Conservation (phyloP, 768 basidiomycete genomes). For the Leccinum barrowsii region DNA sequence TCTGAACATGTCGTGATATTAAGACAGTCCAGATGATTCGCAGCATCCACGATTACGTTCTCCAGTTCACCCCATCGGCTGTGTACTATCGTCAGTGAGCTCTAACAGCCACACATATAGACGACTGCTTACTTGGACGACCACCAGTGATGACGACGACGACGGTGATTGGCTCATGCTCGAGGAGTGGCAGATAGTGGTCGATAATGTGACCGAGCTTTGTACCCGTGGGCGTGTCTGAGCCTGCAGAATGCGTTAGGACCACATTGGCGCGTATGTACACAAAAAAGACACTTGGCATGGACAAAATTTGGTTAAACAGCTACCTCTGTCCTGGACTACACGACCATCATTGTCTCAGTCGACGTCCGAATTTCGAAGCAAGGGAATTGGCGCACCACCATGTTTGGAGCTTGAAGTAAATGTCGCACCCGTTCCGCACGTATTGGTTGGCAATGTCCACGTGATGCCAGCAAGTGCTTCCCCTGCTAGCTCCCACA, state of each 20-base stretch:
- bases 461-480: slow-evolving; percentile 39
- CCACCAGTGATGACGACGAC: too few relatives aligned
- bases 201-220: slow-evolving; percentile 32
- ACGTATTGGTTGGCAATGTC: slow-evolving; percentile 33
- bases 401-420: slow-evolving; percentile 33
- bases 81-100: too few relatives aligned
- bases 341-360: background rate
- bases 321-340: slow-evolving; percentile 25
- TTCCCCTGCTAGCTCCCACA: slow-evolving; percentile 38
- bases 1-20: too few relatives aligned
- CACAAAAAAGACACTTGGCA: slow-evolving; percentile 10
- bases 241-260: slow-evolving; percentile 9
- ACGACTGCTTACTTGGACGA: too few relatives aligned
- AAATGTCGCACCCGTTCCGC: slow-evolving; percentile 37
- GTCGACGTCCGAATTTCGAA: background rate
- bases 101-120: too few relatives aligned
- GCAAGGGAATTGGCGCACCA: slow-evolving; percentile 1
- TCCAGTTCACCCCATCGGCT: too few relatives aligned
- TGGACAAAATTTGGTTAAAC: slow-evolving; percentile 23
- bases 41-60: too few relatives aligned
- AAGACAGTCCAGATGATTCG: too few relatives aligned
- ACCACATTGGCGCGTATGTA: background rate
- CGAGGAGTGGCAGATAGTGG: too few relatives aligned
- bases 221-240: slow-evolving; percentile 38
- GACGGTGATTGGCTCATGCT: too few relatives aligned